Percentiles rank a stretch among this genome's conserved stretches.
phyloP scores from a whole-genome alignment of 495 filamentous ascomycete genomes.

The Venustampulla echinocandica region DNA sequence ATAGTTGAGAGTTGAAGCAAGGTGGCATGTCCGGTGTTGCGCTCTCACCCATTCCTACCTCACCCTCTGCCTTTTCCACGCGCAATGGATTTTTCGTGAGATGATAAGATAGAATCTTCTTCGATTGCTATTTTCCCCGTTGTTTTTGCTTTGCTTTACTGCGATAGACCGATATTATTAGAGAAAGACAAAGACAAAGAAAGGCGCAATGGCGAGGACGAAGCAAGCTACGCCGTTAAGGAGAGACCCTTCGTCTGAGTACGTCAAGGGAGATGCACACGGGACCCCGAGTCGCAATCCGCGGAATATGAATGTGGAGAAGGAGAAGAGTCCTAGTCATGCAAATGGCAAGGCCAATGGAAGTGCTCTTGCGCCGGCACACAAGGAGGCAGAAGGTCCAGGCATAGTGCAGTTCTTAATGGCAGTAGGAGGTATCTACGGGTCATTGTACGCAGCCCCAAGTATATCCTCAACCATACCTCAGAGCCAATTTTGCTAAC shows the following conservation, averaged over 20 bases:
- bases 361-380: slow-evolving; percentile 21
- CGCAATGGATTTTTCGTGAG: no score
- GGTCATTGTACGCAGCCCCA: slow-evolving; percentile 69
- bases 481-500: no score
- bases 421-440: slow-evolving; percentile 90
- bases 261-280: slow-evolving; percentile 31
- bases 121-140: neutral
- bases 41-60: no score
- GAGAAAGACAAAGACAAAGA: neutral
- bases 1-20: no score
- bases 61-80: no score
- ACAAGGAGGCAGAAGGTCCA: slow-evolving; percentile 33
- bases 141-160: neutral
- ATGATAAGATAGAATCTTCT: neutral
- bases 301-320: slow-evolving; percentile 21
- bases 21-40: no score
- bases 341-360: slow-evolving; percentile 34
- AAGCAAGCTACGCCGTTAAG: slow-evolving; percentile 62
- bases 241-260: slow-evolving; percentile 57
- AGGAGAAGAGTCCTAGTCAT: slow-evolving; percentile 26
- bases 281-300: slow-evolving; percentile 18
- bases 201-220: slow-evolving; percentile 59
- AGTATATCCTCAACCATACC: slow-evolving; percentile 31
- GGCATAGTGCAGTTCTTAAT: slow-evolving; percentile 66
- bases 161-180: neutral